A percentile compares a stretch with the other conserved stretches of the same genome.
Evolutionary conservation across 179 eudicot genomes (phyloP).

Genomic region (Spinacia oleracea): DNA sequence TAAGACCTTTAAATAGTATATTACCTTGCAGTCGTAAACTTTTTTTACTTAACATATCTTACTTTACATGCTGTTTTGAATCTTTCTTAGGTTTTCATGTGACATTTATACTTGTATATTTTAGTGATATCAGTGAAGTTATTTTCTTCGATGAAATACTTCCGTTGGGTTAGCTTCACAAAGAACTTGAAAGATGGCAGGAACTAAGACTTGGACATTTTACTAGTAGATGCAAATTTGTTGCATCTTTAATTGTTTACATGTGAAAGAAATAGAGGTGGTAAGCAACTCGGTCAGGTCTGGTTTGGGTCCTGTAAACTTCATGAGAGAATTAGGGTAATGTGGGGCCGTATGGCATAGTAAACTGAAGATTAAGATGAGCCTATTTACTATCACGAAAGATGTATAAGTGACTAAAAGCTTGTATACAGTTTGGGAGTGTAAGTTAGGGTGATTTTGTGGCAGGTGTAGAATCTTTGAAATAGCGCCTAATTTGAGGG

Average conservation of each 20-base stretch:
- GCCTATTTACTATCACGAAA: background rate
- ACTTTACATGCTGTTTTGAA: background rate
- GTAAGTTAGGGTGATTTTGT: background rate
- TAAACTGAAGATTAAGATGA: background rate
- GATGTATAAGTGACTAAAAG: no score
- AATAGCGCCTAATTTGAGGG: no score
- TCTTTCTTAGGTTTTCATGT: background rate
- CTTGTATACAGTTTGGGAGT: background rate
- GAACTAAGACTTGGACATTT: background rate
- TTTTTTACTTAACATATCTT: background rate
- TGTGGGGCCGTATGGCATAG: background rate
- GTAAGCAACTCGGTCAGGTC: background rate
- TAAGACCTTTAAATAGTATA: constrained; percentile 28
- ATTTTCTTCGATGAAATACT: background rate
- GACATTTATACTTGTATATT: background rate
- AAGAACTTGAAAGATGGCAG: background rate
- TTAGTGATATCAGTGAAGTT: background rate
- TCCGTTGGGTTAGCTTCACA: background rate
- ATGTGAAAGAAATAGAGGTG: background rate
- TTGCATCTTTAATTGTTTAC: background rate
- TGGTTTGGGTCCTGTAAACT: background rate
- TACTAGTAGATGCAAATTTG: background rate
- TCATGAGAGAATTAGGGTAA: background rate
- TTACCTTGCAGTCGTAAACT: background rate
- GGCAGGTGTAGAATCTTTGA: no score